Evolutionary conservation across 805 yeast genomes (phyloP).

Genomic region (Hanseniaspora vineae): DNA sequence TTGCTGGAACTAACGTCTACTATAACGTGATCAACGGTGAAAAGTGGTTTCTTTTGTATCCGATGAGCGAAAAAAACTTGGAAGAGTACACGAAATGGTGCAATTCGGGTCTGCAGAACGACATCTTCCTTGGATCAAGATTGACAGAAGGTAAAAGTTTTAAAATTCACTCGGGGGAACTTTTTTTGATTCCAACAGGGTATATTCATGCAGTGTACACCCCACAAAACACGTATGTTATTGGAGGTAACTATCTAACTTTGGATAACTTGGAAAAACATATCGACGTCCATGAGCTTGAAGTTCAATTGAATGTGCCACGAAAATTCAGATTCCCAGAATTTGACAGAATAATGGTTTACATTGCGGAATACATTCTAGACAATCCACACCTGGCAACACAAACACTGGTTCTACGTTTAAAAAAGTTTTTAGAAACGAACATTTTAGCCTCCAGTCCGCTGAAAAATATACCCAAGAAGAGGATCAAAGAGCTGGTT

Average conservation of each 20-base stretch:
- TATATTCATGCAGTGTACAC: slow-evolving; percentile 91
- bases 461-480: background rate
- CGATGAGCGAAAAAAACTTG: slow-evolving; percentile 59
- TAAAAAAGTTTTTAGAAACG: background rate
- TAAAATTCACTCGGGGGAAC: slow-evolving; percentile 48
- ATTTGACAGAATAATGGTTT: slow-evolving; percentile 46
- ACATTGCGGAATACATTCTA: slow-evolving; percentile 12
- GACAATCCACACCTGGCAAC: background rate
- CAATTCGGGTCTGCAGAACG: slow-evolving; percentile 28
- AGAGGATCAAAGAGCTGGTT: background rate
- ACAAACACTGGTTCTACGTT: background rate
- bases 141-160: slow-evolving; percentile 40
- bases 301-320: slow-evolving; percentile 57
- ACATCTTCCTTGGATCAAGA: slow-evolving; percentile 51
- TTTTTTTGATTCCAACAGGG: slow-evolving; percentile 76
- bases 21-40: slow-evolving; percentile 69
- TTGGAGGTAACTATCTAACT: slow-evolving; percentile 83
- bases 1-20: slow-evolving; percentile 86
- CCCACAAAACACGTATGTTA: slow-evolving; percentile 63
- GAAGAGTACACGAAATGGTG: slow-evolving; percentile 58
- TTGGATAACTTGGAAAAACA: slow-evolving; percentile 50
- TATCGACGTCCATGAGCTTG: slow-evolving; percentile 47
- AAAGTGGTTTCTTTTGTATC: slow-evolving; percentile 64
- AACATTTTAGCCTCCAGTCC: background rate
- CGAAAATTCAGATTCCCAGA: slow-evolving; percentile 66